Percentiles rank a stretch among this genome's conserved stretches.
Evolutionary conservation across 345 rosid species (phyloP).

Genomic region (Gossypium thurberi): DNA sequence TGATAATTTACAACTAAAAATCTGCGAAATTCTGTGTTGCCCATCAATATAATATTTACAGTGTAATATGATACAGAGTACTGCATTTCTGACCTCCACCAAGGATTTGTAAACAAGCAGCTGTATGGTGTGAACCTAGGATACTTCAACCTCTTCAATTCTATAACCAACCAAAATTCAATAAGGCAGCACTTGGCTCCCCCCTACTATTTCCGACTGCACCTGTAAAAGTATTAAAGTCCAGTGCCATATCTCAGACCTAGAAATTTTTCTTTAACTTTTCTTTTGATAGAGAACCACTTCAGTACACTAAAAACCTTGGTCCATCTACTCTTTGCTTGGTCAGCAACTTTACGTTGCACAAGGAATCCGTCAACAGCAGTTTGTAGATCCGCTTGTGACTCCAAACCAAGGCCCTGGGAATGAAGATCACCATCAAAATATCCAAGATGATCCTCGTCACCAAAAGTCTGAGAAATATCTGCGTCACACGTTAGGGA

Average conservation of each 20-base stretch:
- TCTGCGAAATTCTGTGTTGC: conserved; percentile 9
- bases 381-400: conserved; percentile 56
- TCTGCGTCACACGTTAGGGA: conserved; percentile 51
- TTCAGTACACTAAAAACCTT: conserved; percentile 73
- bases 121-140: conserved; percentile 6
- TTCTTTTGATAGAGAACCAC: conserved; percentile 62
- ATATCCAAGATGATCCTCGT: conserved; percentile 59
- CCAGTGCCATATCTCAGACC: conserved; percentile 24
- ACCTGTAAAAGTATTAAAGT: neutral
- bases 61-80: neutral
- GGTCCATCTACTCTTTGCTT: conserved; percentile 83
- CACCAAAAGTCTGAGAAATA: conserved; percentile 51
- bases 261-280: conserved; percentile 34
- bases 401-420: conserved; percentile 38
- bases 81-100: conserved; percentile 1
- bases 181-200: conserved; percentile 13
- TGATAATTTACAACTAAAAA: neutral
- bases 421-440: conserved; percentile 37
- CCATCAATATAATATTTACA: neutral
- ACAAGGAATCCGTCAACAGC: conserved; percentile 51
- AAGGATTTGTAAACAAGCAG: conserved; percentile 9
- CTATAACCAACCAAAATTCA: conserved; percentile 19
- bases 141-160: conserved; percentile 7
- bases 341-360: conserved; percentile 36
- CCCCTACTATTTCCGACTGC: neutral